Evolutionary conservation across 129 eudicot genomes (phyloP).

Genomic region (Flaveria ramosissima): DNA sequence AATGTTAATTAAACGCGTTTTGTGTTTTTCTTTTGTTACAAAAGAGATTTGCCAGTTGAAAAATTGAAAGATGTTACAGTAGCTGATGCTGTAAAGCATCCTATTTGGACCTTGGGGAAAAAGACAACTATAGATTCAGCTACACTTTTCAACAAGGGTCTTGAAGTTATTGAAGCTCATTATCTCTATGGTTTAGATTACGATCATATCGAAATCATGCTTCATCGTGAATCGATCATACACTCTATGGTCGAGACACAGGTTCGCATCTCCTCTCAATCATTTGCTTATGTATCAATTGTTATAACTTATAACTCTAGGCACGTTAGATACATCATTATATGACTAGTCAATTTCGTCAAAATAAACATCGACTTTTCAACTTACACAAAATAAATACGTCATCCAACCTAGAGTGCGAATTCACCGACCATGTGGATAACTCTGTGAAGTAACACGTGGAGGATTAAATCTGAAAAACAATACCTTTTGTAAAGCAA

Average conservation of each 20-base stretch:
- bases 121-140: conserved; percentile 95
- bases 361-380: too few relatives aligned
- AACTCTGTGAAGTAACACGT: too few relatives aligned
- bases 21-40: conserved; percentile 15
- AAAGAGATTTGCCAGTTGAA: conserved; percentile 92
- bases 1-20: background rate
- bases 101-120: conserved; percentile 96
- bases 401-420: too few relatives aligned
- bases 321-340: too few relatives aligned
- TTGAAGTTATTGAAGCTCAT: conserved; percentile 98
- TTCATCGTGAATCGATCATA: conserved; percentile 92
- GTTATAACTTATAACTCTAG: too few relatives aligned
- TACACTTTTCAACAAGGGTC: conserved; percentile 94
- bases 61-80: conserved; percentile 84
- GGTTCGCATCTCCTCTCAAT: conserved; percentile 37
- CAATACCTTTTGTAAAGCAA: too few relatives aligned
- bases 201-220: conserved; percentile 82
- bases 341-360: too few relatives aligned
- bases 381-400: too few relatives aligned
- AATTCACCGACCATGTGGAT: too few relatives aligned
- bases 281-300: too few relatives aligned
- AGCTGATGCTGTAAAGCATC: conserved; percentile 93
- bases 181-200: conserved; percentile 84
- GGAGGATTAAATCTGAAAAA: too few relatives aligned
- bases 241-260: conserved; percentile 98